Conservation (phyloP, 495 filamentous ascomycete genomes). For the Hypoxylon perforatum region DNA sequence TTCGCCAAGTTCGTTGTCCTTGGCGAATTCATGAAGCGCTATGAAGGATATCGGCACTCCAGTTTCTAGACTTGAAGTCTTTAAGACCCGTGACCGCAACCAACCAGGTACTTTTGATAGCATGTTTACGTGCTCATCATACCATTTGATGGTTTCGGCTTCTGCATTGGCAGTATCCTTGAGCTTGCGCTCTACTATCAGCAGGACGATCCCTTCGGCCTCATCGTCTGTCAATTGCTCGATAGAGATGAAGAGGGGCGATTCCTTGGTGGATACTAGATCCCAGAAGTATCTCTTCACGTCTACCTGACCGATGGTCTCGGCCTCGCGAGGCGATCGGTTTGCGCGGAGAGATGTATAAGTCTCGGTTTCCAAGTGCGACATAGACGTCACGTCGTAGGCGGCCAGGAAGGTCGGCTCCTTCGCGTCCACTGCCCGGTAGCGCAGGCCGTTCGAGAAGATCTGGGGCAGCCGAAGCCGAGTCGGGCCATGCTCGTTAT, state of each 20-base stretch:
- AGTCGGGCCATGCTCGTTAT: conserved; percentile 85
- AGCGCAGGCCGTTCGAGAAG: conserved; percentile 79
- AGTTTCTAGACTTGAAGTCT: conserved; percentile 65
- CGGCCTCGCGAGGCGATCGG: conserved; percentile 77
- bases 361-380: conserved; percentile 69
- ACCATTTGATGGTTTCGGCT: conserved; percentile 72
- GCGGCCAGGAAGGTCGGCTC: conserved; percentile 77
- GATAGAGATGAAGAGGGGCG: conserved; percentile 63
- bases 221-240: conserved; percentile 69
- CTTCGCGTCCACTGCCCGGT: conserved; percentile 70
- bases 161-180: conserved; percentile 63
- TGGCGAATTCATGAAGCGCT: conserved; percentile 76
- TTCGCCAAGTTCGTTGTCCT: conserved; percentile 71
- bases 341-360: conserved; percentile 77
- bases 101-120: conserved; percentile 79
- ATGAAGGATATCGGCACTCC: conserved; percentile 65
- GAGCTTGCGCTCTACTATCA: conserved; percentile 69
- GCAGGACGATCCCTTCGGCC: conserved; percentile 68
- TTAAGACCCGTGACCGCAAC: conserved; percentile 74
- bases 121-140: conserved; percentile 78
- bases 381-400: conserved; percentile 83
- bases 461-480: conserved; percentile 76
- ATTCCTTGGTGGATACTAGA: conserved; percentile 64
- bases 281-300: conserved; percentile 77
- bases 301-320: conserved; percentile 78